Evolutionary conservation across 192 early-diverging fungal species (phyloP).

Genomic region (Cladochytrium replicatum): DNA sequence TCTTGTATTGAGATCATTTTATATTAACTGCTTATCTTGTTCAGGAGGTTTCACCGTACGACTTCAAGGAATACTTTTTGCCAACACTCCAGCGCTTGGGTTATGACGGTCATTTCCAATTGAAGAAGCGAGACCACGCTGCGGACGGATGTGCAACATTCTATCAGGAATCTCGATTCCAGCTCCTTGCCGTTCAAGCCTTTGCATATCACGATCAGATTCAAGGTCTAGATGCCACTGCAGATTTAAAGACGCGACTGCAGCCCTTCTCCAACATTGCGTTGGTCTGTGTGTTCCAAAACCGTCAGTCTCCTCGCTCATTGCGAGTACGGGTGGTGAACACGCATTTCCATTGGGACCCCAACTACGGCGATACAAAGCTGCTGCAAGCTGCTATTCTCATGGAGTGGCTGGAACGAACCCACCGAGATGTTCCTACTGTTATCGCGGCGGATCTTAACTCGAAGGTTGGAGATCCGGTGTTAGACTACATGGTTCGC

Average conservation of each 20-base stretch:
- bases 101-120: constrained; percentile 37
- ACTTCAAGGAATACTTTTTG: constrained; percentile 32
- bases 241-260: constrained; percentile 17
- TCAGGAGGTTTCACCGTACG: constrained; percentile 28
- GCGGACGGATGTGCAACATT: constrained; percentile 41
- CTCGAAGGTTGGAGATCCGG: constrained; percentile 27
- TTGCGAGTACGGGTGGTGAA: constrained; percentile 33
- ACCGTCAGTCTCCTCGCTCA: constrained; percentile 2
- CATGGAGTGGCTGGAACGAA: constrained; percentile 33
- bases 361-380: constrained; percentile 28
- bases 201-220: constrained; percentile 30
- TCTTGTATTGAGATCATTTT: constrained; percentile 2
- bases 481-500: constrained; percentile 32
- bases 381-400: constrained; percentile 33
- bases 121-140: constrained; percentile 29
- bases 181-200: constrained; percentile 20
- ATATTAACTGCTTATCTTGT: constrained; percentile 2
- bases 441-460: constrained; percentile 37
- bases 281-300: constrained; percentile 21
- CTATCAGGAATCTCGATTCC: constrained; percentile 22
- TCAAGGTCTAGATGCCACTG: constrained; percentile 1
- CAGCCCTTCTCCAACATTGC: constrained; percentile 30
- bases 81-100: constrained; percentile 29
- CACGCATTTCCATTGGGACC: constrained; percentile 44
- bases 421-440: constrained; percentile 22